phyloP scores from a whole-genome alignment of 2,329 filamentous ascomycete species.

The Aspergillus fructus region DNA sequence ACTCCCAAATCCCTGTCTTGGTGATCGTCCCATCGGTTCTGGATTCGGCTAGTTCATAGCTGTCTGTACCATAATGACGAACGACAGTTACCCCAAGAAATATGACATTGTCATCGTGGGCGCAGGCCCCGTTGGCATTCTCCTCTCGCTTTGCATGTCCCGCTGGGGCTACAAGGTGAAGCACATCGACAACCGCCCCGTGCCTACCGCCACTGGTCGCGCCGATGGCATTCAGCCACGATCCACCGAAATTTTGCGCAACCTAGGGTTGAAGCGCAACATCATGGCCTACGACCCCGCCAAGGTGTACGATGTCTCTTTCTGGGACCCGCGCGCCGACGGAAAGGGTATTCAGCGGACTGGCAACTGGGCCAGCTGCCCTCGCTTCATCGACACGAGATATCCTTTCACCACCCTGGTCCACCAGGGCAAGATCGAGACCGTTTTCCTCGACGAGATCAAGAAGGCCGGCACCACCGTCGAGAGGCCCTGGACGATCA shows the following conservation, averaged over 20 bases:
- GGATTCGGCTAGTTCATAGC: not conserved
- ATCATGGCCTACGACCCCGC: constrained; percentile 88
- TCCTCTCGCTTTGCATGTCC: constrained; percentile 82
- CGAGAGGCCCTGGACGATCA: constrained; percentile 62
- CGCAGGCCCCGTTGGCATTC: constrained; percentile 82
- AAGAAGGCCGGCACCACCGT: constrained; percentile 57
- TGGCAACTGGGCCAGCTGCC: constrained; percentile 80
- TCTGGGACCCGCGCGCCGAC: constrained; percentile 59
- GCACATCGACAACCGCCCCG: constrained; percentile 86
- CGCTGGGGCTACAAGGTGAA: constrained; percentile 95
- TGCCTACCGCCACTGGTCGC: constrained; percentile 80
- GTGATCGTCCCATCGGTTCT: not conserved
- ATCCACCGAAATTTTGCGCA: constrained; percentile 80
- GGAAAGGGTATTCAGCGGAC: constrained; percentile 59
- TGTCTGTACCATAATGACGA: constrained; percentile 9
- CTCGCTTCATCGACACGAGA: constrained; percentile 70
- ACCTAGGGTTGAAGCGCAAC: constrained; percentile 83
- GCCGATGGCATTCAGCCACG: constrained; percentile 91
- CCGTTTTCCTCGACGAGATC: constrained; percentile 62
- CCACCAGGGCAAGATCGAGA: constrained; percentile 63
- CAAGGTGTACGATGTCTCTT: constrained; percentile 73
- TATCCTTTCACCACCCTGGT: constrained; percentile 64
- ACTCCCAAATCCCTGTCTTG: not conserved
- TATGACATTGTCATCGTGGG: constrained; percentile 80
- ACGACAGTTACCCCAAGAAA: constrained; percentile 38